These are phyloP conservation scores for Polychytrium aggregatum DNA, from an alignment of 192 early-diverging fungal genomes.

Conservation along the genomic window DNA sequence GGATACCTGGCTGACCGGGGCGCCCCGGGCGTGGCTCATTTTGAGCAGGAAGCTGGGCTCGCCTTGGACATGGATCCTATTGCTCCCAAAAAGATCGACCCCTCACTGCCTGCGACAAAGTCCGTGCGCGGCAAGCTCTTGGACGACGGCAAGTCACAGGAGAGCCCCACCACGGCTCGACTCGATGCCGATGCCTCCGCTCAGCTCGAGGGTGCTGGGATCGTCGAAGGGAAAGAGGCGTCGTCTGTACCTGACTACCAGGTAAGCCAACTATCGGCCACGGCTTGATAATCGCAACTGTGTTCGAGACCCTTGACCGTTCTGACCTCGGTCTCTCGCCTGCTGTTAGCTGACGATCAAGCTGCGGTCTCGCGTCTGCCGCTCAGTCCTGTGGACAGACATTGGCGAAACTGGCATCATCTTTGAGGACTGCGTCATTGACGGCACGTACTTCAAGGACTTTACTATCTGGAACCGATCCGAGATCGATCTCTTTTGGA, in stretches of 20 bases:
- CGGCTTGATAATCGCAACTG: too few relatives aligned
- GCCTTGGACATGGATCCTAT: background rate
- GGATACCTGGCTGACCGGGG: constrained; percentile 50
- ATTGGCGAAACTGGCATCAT: constrained; percentile 82
- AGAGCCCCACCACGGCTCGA: background rate
- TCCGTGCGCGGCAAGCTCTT: background rate
- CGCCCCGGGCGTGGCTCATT: too few relatives aligned
- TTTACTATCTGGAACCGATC: constrained; percentile 79
- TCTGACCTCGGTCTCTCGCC: too few relatives aligned
- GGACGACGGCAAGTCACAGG: background rate
- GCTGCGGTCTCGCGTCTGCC: constrained; percentile 75
- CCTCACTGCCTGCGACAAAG: too few relatives aligned
- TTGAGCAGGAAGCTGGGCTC: background rate
- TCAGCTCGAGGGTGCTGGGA: constrained; percentile 24
- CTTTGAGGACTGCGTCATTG: constrained; percentile 89
- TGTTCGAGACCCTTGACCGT: too few relatives aligned
- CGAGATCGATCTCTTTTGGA: constrained; percentile 86
- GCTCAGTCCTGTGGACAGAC: constrained; percentile 85
- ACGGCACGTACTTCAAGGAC: constrained; percentile 79
- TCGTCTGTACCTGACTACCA: too few relatives aligned
- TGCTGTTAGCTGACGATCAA: constrained; percentile 49
- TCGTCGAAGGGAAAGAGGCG: too few relatives aligned
- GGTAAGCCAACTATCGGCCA: too few relatives aligned
- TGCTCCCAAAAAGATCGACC: background rate
- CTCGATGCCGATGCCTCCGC: background rate